Evolutionary conservation across 768 basidiomycete species (phyloP).

Genomic region (Suillus bovinus): DNA sequence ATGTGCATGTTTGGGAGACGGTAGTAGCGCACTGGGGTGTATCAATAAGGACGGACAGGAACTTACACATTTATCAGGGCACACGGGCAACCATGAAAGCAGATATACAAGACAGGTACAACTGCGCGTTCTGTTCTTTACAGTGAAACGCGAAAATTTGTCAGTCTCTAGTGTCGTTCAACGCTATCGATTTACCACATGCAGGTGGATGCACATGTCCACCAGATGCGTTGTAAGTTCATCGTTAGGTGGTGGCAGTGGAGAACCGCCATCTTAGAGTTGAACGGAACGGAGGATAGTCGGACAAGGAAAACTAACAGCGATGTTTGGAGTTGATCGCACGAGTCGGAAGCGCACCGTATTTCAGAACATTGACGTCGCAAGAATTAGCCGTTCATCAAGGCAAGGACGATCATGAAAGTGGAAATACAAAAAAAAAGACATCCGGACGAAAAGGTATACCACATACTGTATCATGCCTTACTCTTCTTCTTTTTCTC

Average conservation of each 20-base stretch:
- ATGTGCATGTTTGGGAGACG: neutral
- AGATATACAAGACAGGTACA: neutral
- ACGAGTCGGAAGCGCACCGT: too few relatives aligned
- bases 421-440: neutral
- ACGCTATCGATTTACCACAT: neutral
- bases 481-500: conserved; percentile 59
- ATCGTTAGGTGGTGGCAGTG: neutral
- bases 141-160: neutral
- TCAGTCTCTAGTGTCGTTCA: neutral
- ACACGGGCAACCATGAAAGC: neutral
- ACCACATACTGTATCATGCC: conserved; percentile 30
- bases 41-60: neutral
- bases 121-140: neutral
- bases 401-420: neutral
- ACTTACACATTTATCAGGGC: neutral
- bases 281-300: neutral
- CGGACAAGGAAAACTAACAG: neutral
- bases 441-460: conserved; percentile 4
- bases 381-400: neutral
- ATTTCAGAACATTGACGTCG: neutral
- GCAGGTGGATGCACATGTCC: neutral
- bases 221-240: neutral
- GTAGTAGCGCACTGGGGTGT: neutral
- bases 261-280: neutral
- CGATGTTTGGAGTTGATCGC: neutral